Conservation (phyloP, 192 early-diverging fungal genomes). For the Haplosporangium gracile region DNA sequence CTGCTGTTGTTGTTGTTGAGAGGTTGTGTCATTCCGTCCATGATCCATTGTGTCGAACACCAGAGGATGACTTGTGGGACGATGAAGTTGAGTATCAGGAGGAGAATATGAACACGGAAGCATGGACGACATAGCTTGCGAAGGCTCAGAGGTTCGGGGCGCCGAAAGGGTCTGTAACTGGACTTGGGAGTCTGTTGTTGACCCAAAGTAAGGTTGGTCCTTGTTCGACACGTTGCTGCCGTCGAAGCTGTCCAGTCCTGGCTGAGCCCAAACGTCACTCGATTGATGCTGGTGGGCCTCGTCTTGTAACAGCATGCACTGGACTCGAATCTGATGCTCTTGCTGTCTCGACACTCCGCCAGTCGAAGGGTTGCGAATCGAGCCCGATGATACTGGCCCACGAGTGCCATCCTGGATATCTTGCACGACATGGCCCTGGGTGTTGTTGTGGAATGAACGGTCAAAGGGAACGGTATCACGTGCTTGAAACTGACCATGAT, state of each 20-base stretch:
- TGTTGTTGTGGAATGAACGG: neutral
- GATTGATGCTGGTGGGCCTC: neutral
- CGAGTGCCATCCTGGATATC: neutral
- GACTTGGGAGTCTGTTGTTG: too few relatives aligned
- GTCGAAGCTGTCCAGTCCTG: neutral
- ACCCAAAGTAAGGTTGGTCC: too few relatives aligned
- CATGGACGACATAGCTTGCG: too few relatives aligned
- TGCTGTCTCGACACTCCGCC: neutral
- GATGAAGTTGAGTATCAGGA: neutral
- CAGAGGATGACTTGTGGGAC: neutral
- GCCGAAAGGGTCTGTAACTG: too few relatives aligned
- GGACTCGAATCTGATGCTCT: neutral
- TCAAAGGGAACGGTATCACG: neutral
- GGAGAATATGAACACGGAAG: too few relatives aligned
- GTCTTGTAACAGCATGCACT: neutral
- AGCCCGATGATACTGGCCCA: neutral
- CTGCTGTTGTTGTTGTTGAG: constrained; percentile 1
- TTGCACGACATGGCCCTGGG: neutral
- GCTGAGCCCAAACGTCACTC: neutral
- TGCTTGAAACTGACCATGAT: too few relatives aligned
- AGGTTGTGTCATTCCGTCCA: neutral
- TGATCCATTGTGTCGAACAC: neutral
- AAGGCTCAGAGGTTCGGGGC: too few relatives aligned
- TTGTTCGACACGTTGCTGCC: neutral
- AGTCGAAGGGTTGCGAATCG: neutral